Percentiles rank a stretch among this genome's conserved stretches.
These are phyloP conservation scores for Cudoniella acicularis DNA, from an alignment of 495 filamentous ascomycete genomes.

Conservation along the genomic window DNA sequence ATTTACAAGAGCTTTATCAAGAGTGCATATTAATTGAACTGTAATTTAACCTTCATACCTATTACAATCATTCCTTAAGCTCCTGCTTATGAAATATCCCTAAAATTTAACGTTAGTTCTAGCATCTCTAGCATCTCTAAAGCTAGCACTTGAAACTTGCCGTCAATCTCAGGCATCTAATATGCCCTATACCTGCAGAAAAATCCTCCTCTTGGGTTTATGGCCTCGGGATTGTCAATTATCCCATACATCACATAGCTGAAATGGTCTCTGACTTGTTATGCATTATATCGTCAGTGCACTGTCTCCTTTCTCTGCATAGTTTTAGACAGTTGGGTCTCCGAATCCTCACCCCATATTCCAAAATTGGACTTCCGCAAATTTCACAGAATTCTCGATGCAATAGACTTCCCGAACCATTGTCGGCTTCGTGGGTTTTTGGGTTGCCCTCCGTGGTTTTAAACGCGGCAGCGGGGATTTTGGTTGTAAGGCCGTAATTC, in stretches of 20 bases:
- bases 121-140: too few species aligned
- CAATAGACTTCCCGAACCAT: slow-evolving; percentile 49
- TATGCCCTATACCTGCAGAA: slow-evolving; percentile 53
- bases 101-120: slow-evolving; percentile 23
- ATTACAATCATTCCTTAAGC: slow-evolving; percentile 57
- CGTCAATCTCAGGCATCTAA: slow-evolving; percentile 62
- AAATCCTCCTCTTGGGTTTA: slow-evolving; percentile 68
- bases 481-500: slow-evolving; percentile 61
- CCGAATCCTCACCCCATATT: slow-evolving; percentile 52
- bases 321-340: too few species aligned
- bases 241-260: slow-evolving; percentile 62
- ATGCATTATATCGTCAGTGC: slow-evolving; percentile 31
- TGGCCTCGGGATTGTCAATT: slow-evolving; percentile 55
- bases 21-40: too few species aligned
- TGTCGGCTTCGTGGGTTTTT: slow-evolving; percentile 52
- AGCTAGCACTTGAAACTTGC: slow-evolving; percentile 33
- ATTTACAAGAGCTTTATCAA: too few species aligned
- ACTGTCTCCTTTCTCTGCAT: slow-evolving; percentile 8
- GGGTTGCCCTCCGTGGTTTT: slow-evolving; percentile 37
- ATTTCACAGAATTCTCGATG: slow-evolving; percentile 61
- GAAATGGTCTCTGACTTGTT: slow-evolving; percentile 52
- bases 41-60: too few species aligned
- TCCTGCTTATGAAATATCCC: slow-evolving; percentile 58
- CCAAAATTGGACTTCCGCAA: slow-evolving; percentile 60
- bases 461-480: slow-evolving; percentile 49